These are phyloP conservation scores for Hawksworthiomyces lignivorus DNA, from an alignment of 2,329 filamentous ascomycete species.

Conservation along the genomic window DNA sequence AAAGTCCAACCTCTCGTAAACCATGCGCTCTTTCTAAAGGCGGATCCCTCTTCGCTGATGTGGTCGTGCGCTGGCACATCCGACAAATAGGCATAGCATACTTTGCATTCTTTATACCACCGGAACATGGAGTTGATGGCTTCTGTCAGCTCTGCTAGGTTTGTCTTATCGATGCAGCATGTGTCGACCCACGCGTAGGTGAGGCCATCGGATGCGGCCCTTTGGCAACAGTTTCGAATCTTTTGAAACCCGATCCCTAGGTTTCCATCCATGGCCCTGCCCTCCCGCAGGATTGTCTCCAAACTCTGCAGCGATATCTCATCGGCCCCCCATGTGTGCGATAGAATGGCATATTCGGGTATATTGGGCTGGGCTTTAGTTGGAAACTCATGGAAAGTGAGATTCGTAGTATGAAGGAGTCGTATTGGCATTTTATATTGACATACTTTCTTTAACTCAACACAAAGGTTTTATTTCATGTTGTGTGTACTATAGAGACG, in stretches of 20 bases:
- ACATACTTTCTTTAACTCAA: no score
- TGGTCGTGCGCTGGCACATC: background rate
- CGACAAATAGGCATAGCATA: conserved; percentile 3
- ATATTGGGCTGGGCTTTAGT: background rate
- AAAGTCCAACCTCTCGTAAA: conserved; percentile 48
- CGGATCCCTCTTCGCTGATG: background rate
- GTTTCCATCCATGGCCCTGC: conserved; percentile 21
- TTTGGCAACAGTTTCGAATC: background rate
- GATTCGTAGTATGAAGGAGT: background rate
- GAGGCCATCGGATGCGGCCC: background rate
- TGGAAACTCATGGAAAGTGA: background rate
- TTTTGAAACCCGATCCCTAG: conserved; percentile 30
- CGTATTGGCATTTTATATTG: conserved; percentile 6
- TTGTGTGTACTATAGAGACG: no score
- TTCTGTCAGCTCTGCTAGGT: background rate
- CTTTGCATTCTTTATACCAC: conserved; percentile 1
- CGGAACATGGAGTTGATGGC: conserved; percentile 10
- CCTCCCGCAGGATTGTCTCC: conserved; percentile 17
- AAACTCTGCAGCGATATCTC: conserved; percentile 14
- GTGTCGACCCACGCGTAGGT: conserved; percentile 8
- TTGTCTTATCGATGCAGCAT: conserved; percentile 7
- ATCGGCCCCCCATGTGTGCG: conserved; percentile 14
- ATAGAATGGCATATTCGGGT: conserved; percentile 17
- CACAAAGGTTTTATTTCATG: no score
- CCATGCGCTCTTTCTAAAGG: conserved; percentile 18